A percentile compares a stretch with the other conserved stretches of the same genome.
phyloP scores from a whole-genome alignment of 257 asterid species.

The Capsicum pubescens region DNA sequence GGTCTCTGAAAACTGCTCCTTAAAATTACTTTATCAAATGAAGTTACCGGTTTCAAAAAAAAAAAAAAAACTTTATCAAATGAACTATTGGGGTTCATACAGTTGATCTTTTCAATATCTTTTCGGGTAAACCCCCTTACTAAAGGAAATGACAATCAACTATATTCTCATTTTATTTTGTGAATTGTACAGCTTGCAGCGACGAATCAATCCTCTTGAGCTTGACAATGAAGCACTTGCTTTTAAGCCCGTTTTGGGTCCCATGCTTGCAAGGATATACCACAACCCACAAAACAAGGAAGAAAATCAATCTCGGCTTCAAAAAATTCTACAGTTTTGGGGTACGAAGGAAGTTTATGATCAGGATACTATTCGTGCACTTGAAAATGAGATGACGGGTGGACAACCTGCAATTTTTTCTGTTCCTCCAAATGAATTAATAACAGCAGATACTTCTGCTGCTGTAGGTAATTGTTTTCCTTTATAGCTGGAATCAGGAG shows the following conservation, averaged over 20 bases:
- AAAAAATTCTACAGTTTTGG: slow-evolving; percentile 93
- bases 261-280: slow-evolving; percentile 89
- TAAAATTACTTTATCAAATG: not conserved
- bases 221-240: slow-evolving; percentile 94
- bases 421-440: slow-evolving; percentile 53
- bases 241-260: slow-evolving; percentile 89
- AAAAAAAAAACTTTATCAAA: not conserved
- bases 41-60: no score
- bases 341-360: slow-evolving; percentile 94
- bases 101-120: slow-evolving; percentile 1
- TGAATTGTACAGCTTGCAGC: slow-evolving; percentile 76
- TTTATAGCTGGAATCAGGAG: not conserved
- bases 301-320: slow-evolving; percentile 92
- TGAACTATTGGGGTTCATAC: not conserved
- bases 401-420: slow-evolving; percentile 59
- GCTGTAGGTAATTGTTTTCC: slow-evolving; percentile 51
- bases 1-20: slow-evolving; percentile 1
- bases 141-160: not conserved
- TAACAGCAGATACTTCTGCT: slow-evolving; percentile 60
- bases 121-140: not conserved
- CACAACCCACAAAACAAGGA: slow-evolving; percentile 92
- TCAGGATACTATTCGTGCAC: slow-evolving; percentile 72
- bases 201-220: slow-evolving; percentile 79
- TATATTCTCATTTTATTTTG: slow-evolving; percentile 27
- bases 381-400: slow-evolving; percentile 83